These are phyloP conservation scores for Blastobotrys ciferrii DNA, from an alignment of 1,139 yeast species.

Conservation along the genomic window DNA sequence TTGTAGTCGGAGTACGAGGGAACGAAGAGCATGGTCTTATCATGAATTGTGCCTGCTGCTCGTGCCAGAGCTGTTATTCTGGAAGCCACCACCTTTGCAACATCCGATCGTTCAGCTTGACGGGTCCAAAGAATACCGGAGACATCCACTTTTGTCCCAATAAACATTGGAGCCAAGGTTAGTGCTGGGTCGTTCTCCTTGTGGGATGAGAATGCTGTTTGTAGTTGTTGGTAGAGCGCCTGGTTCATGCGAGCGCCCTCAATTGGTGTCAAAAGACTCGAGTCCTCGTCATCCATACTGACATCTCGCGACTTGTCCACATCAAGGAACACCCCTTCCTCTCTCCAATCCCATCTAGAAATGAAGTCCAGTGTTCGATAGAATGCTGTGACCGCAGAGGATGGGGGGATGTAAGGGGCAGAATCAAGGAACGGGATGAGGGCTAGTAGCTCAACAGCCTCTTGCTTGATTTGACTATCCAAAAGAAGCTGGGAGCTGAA, in stretches of 20 bases:
- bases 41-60: conserved; percentile 60
- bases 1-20: conserved; percentile 87
- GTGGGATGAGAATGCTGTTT: conserved; percentile 59
- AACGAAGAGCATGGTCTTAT: conserved; percentile 51
- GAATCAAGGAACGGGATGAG: conserved; percentile 84
- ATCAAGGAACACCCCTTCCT: conserved; percentile 77
- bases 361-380: conserved; percentile 68
- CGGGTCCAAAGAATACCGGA: conserved; percentile 84
- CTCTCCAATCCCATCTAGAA: conserved; percentile 92
- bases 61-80: conserved; percentile 85
- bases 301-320: conserved; percentile 51
- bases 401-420: conserved; percentile 76
- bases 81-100: conserved; percentile 57
- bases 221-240: conserved; percentile 60
- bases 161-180: conserved; percentile 71
- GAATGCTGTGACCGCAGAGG: conserved; percentile 77
- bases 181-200: conserved; percentile 81
- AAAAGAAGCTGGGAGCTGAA: conserved; percentile 50
- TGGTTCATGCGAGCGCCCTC: conserved; percentile 62
- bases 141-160: conserved; percentile 78
- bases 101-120: conserved; percentile 59
- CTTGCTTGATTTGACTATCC: conserved; percentile 68
- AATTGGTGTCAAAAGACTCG: conserved; percentile 24
- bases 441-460: conserved; percentile 76
- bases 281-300: conserved; percentile 36